phyloP scores from a whole-genome alignment of 1,139 yeast genomes.

The Hyphopichia fennica region DNA sequence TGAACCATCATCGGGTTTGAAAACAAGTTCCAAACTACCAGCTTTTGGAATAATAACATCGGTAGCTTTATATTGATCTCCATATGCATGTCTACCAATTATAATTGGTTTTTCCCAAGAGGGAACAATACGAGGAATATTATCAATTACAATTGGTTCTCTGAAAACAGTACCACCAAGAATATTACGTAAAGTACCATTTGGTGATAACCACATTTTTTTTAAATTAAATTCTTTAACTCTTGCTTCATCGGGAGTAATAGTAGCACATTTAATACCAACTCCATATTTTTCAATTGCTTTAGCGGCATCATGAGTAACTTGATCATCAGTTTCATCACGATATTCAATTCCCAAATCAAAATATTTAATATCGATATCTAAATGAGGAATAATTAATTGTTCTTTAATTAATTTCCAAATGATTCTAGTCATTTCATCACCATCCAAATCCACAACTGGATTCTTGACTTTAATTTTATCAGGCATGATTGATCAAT shows the following conservation, averaged over 20 bases:
- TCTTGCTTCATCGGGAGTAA: slow-evolving; percentile 97
- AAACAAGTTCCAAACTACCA: slow-evolving; percentile 77
- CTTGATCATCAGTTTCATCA: slow-evolving; percentile 84
- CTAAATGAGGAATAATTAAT: slow-evolving; percentile 80
- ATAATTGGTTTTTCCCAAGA: slow-evolving; percentile 94
- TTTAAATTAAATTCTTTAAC: slow-evolving; percentile 86
- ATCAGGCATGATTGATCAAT: slow-evolving; percentile 9
- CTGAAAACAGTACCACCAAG: slow-evolving; percentile 96
- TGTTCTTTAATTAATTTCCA: slow-evolving; percentile 84
- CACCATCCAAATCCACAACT: slow-evolving; percentile 95
- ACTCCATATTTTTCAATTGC: slow-evolving; percentile 89
- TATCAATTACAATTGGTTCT: slow-evolving; percentile 90
- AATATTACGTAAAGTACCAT: slow-evolving; percentile 93
- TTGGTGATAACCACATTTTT: slow-evolving; percentile 97
- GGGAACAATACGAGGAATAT: slow-evolving; percentile 86
- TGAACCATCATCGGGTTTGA: slow-evolving; percentile 73
- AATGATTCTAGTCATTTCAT: slow-evolving; percentile 91
- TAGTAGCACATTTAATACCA: slow-evolving; percentile 95
- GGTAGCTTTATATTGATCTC: slow-evolving; percentile 95
- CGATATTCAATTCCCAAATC: slow-evolving; percentile 85
- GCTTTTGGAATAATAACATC: slow-evolving; percentile 77
- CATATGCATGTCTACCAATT: slow-evolving; percentile 96
- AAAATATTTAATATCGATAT: slow-evolving; percentile 86
- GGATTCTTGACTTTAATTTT: slow-evolving; percentile 86
- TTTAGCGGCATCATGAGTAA: slow-evolving; percentile 85